phyloP scores from a whole-genome alignment of 1,284 basidiomycete species.

The Somion occarium region DNA sequence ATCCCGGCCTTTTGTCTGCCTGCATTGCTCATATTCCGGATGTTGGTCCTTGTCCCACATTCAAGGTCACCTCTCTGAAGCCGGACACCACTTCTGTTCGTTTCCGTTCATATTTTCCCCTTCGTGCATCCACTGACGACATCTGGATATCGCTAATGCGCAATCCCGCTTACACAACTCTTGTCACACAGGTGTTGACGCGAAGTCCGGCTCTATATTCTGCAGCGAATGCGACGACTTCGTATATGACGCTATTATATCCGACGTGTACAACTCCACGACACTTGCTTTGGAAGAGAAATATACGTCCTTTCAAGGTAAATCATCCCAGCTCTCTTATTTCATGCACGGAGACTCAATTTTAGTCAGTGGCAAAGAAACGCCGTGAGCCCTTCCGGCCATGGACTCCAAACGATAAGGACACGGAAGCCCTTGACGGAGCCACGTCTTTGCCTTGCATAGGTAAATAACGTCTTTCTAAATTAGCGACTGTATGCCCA shows the following conservation, averaged over 20 bases:
- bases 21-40: conserved; percentile 72
- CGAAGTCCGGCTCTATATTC: conserved; percentile 52
- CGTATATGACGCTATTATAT: conserved; percentile 44
- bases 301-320: conserved; percentile 43
- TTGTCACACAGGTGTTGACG: conserved; percentile 45
- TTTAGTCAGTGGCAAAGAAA: conserved; percentile 32
- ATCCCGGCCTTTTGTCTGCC: conserved; percentile 72
- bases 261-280: conserved; percentile 32
- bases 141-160: background rate
- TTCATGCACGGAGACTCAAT: background rate
- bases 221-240: conserved; percentile 58
- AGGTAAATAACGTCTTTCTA: conserved; percentile 33
- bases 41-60: conserved; percentile 66
- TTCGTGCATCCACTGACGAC: background rate
- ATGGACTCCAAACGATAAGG: conserved; percentile 38
- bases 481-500: background rate
- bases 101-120: conserved; percentile 12
- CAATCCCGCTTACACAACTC: background rate
- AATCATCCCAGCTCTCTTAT: conserved; percentile 1
- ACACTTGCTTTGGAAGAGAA: conserved; percentile 46
- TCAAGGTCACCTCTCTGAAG: conserved; percentile 48
- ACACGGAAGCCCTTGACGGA: conserved; percentile 32
- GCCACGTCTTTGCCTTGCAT: conserved; percentile 52
- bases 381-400: conserved; percentile 38
- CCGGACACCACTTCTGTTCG: conserved; percentile 64